phyloP scores from a whole-genome alignment of 345 rosid species.

The Punica granatum region DNA sequence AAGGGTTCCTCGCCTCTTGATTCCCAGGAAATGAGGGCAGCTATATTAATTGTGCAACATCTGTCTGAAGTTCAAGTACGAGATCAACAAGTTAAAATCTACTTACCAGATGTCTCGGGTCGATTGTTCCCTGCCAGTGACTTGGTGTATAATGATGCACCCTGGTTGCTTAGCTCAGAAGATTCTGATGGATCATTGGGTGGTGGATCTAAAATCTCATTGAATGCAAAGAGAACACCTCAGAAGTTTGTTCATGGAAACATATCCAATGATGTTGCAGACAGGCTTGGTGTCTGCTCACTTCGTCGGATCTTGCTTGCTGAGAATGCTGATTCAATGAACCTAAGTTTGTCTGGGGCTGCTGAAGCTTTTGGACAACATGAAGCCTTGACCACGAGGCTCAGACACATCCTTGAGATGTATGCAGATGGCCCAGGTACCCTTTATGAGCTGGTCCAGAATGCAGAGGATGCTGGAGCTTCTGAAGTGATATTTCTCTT shows the following conservation, averaged over 20 bases:
- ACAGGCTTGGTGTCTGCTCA: slow-evolving; percentile 90
- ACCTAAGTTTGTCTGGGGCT: slow-evolving; percentile 83
- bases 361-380: slow-evolving; percentile 99
- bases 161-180: slow-evolving; percentile 85
- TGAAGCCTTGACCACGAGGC: slow-evolving; percentile 95
- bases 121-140: slow-evolving; percentile 68
- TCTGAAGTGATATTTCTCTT: slow-evolving; percentile 83
- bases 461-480: slow-evolving; percentile 98
- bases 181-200: slow-evolving; percentile 39
- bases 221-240: slow-evolving; percentile 55
- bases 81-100: slow-evolving; percentile 49
- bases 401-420: slow-evolving; percentile 95
- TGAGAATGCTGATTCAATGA: slow-evolving; percentile 97
- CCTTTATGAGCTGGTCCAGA: slow-evolving; percentile 90
- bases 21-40: slow-evolving; percentile 71
- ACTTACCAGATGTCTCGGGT: slow-evolving; percentile 79
- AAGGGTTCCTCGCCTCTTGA: slow-evolving; percentile 71
- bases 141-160: slow-evolving; percentile 92
- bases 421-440: slow-evolving; percentile 98
- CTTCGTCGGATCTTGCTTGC: slow-evolving; percentile 91
- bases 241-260: slow-evolving; percentile 85
- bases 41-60: slow-evolving; percentile 76
- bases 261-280: slow-evolving; percentile 93
- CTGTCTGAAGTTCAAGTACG: slow-evolving; percentile 69
- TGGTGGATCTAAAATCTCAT: slow-evolving; percentile 41